Evolutionary conservation across 352 stramenopile species (phyloP).

Genomic region (Globisporangium cederbergense): DNA sequence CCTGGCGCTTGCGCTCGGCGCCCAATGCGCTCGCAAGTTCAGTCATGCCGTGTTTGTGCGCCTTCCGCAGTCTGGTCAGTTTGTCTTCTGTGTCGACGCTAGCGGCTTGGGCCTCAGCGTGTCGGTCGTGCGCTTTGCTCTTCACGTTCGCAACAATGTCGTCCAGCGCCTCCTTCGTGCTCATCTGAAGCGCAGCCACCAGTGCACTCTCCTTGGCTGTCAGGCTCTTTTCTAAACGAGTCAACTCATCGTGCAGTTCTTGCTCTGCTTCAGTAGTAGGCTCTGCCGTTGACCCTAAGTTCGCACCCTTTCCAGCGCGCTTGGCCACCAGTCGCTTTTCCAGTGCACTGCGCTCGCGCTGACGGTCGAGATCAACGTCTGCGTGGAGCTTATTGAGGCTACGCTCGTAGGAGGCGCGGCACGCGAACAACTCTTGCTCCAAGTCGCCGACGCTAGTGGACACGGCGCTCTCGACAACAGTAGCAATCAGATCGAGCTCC

Average conservation of each 20-base stretch:
- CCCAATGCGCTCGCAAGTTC: constrained; percentile 21
- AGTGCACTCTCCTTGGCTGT: not conserved
- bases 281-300: not conserved
- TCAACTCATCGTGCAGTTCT: not conserved
- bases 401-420: not conserved
- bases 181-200: constrained; percentile 6
- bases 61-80: constrained; percentile 18
- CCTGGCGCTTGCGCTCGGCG: constrained; percentile 29
- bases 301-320: not conserved
- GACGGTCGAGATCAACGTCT: not conserved
- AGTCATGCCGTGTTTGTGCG: constrained; percentile 22
- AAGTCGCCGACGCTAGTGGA: not conserved
- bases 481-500: constrained; percentile 4
- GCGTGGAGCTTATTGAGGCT: not conserved
- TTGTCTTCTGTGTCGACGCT: constrained; percentile 12
- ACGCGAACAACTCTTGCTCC: not conserved
- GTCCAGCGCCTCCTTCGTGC: not conserved
- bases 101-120: not conserved
- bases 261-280: not conserved
- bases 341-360: not conserved
- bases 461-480: not conserved
- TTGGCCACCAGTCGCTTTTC: not conserved
- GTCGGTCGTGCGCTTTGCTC: not conserved
- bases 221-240: not conserved
- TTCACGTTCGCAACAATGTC: not conserved